Evolutionary conservation across 768 basidiomycete genomes (phyloP), one percentile per base, ranked within the genome.

Genomic region (Leccinum sublutescens): DNA sequence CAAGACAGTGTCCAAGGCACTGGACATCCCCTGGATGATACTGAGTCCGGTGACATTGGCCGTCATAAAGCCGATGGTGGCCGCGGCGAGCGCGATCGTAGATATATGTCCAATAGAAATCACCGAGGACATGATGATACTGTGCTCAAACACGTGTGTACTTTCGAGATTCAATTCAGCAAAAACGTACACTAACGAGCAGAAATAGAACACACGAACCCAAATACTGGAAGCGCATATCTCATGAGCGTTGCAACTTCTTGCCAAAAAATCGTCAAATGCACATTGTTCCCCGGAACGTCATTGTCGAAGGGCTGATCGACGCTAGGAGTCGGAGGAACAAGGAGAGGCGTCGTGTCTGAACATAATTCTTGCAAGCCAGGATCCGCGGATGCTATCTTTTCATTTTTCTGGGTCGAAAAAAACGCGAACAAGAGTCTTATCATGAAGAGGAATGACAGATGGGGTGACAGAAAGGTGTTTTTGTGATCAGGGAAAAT

Each of bases 61-160:
- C 1, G 88, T 88, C 87, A 91, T 89, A 38, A 85, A 86, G 0
- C 85, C 88, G 2, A 90, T 75, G 15, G 83, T 85, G 25, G 88
- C 85, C 0, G 92, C 94, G 2, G 96, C 96, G 2, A 98, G 84
- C 12, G 95, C 90, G 3, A 82, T 86, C 0, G 94, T 96, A 2
- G 93, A 93, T 25, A 98, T 76, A 74, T 98, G 95, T 0, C 95
- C 95, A 29, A 96, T 89, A 11, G 89, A 88, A n/a, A 98, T 75
- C 43, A 96, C 92, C 11, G 92, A 87, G 0, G 88, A 87, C 61
- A 96, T 82, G 43, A 93, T 82, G 43, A 98, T 83, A 23, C 89
- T 91, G 72, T 93, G 95, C 71, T 98, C 95, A 31, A 93, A 79
- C 27, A 92, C 58, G 64, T 91, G 89, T 2, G 90, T 88, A 8